These are phyloP conservation scores for Termitomyces titanicus DNA, from an alignment of 768 basidiomycete genomes.

Conservation along the genomic window DNA sequence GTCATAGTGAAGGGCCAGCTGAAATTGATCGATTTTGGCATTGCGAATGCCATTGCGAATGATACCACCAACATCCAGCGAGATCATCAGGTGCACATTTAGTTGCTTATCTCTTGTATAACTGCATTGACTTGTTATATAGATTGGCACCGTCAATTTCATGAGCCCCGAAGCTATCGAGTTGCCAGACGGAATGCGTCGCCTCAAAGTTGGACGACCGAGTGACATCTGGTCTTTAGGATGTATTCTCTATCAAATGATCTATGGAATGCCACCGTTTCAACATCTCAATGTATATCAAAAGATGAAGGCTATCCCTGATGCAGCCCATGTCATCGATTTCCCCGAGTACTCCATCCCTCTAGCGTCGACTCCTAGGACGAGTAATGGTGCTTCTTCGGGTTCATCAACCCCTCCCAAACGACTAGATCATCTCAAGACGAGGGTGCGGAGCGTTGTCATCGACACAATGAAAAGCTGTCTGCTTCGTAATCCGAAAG, in stretches of 20 bases:
- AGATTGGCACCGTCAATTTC: constrained; percentile 98
- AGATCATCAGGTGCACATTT: constrained; percentile 75
- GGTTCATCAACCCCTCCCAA: constrained; percentile 39
- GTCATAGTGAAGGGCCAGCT: constrained; percentile 92
- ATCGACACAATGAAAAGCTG: constrained; percentile 83
- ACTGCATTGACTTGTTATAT: constrained; percentile 5
- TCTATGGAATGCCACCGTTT: constrained; percentile 93
- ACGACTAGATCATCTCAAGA: constrained; percentile 66
- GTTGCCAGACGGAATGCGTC: constrained; percentile 77
- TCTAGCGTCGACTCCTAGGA: constrained; percentile 35
- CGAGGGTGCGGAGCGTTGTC: constrained; percentile 70
- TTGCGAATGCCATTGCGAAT: constrained; percentile 97
- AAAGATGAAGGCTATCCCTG: constrained; percentile 94
- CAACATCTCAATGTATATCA: constrained; percentile 76
- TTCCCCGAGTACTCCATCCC: constrained; percentile 73
- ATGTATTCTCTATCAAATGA: constrained; percentile 98
- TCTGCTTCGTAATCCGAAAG: constrained; percentile 73
- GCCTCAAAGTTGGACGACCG: constrained; percentile 91
- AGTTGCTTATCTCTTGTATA: neutral
- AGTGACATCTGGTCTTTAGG: constrained; percentile 98
- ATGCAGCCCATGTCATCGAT: constrained; percentile 70
- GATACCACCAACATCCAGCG: constrained; percentile 98
- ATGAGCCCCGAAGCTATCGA: constrained; percentile 99
- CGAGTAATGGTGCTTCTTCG: constrained; percentile 20
- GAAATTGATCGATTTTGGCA: constrained; percentile 99